Percentiles rank a stretch among this genome's conserved stretches.
These are phyloP conservation scores for Coemansia sp. DNA, from an alignment of 192 early-diverging fungal genomes.

Conservation along the genomic window DNA sequence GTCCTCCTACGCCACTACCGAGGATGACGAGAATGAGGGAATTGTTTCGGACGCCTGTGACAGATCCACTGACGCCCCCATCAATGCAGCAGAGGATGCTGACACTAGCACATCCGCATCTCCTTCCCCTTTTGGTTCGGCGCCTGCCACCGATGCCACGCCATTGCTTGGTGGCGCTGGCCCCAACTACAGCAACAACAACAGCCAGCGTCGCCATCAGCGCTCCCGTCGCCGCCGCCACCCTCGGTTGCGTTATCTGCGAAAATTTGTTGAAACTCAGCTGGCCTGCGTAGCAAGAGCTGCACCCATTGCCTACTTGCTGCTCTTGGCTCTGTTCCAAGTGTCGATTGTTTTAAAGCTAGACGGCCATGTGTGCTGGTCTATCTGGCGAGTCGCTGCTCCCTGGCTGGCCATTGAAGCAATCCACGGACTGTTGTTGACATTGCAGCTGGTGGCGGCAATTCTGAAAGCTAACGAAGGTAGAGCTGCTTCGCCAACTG, in stretches of 20 bases:
- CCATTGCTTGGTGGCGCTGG: slow-evolving; percentile 14
- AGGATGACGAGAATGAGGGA: background rate
- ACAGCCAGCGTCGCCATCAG: slow-evolving; percentile 7
- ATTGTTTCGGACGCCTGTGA: background rate
- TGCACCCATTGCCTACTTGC: slow-evolving; percentile 49
- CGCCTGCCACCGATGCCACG: slow-evolving; percentile 25
- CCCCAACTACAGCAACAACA: slow-evolving; percentile 1
- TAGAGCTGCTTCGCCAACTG: slow-evolving; percentile 2
- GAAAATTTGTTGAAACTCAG: slow-evolving; percentile 14
- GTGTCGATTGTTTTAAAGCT: slow-evolving; percentile 70
- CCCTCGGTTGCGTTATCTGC: slow-evolving; percentile 12
- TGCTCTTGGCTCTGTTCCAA: slow-evolving; percentile 71
- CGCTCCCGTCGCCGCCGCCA: background rate
- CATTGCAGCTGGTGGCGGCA: slow-evolving; percentile 17
- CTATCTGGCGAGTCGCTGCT: slow-evolving; percentile 67
- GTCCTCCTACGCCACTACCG: slow-evolving; percentile 6
- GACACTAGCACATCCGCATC: background rate
- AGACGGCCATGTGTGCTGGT: slow-evolving; percentile 63
- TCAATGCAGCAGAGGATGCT: slow-evolving; percentile 36
- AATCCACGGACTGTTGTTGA: slow-evolving; percentile 59
- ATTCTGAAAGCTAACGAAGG: background rate
- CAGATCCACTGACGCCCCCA: background rate
- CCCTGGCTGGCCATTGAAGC: slow-evolving; percentile 85
- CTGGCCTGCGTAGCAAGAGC: slow-evolving; percentile 21
- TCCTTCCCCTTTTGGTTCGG: background rate